Percentiles rank a stretch among this genome's conserved stretches.
Conservation (phyloP, 2,329 filamentous ascomycete genomes). For the Pseudogymnoascus sp. region DNA sequence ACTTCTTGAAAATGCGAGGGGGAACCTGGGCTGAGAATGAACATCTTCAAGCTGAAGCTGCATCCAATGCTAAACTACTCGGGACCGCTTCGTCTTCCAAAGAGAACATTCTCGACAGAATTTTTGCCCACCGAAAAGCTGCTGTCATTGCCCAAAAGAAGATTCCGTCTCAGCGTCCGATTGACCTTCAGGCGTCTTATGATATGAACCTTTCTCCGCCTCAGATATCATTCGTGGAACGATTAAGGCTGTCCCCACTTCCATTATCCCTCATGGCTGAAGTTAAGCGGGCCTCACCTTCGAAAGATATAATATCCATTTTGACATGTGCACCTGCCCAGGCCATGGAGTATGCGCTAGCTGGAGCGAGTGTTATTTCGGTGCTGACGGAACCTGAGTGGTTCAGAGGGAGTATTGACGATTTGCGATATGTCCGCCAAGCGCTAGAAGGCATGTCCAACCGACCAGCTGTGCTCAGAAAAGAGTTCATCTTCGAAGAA, state of each 20-base stretch:
- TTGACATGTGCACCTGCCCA: conserved; percentile 82
- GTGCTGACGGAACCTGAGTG: conserved; percentile 98
- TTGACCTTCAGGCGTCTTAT: conserved; percentile 80
- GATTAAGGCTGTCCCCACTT: conserved; percentile 74
- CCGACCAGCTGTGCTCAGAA: conserved; percentile 81
- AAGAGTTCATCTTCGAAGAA: conserved; percentile 96
- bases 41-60: conserved; percentile 38
- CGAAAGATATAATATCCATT: conserved; percentile 87
- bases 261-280: conserved; percentile 93
- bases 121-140: conserved; percentile 73
- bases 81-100: conserved; percentile 43
- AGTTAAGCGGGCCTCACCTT: conserved; percentile 93
- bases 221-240: conserved; percentile 67
- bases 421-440: conserved; percentile 77
- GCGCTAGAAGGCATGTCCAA: conserved; percentile 84
- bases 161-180: conserved; percentile 73
- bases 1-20: conserved; percentile 80
- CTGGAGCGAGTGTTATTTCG: conserved; percentile 93
- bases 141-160: conserved; percentile 73
- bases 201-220: conserved; percentile 78
- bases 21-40: conserved; percentile 87
- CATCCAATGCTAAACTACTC: conserved; percentile 20
- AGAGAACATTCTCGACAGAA: conserved; percentile 80
- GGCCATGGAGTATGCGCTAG: conserved; percentile 82
- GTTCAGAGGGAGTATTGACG: conserved; percentile 98